These are phyloP conservation scores for Eragrostis tef DNA, from an alignment of 202 grass and related monocot species.

Conservation along the genomic window DNA sequence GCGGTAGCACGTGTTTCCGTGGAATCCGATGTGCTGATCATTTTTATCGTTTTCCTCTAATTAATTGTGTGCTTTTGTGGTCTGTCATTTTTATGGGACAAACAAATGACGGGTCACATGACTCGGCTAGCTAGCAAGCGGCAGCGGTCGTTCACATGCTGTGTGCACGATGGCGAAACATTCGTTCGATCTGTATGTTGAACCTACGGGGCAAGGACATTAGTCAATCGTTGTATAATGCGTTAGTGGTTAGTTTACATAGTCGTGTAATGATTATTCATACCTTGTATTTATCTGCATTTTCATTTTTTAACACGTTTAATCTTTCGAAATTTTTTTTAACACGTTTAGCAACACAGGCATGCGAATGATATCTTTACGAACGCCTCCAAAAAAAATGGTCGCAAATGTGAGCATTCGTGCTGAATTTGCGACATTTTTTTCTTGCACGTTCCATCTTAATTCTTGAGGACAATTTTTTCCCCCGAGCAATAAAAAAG, in stretches of 20 bases:
- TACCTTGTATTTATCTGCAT: neutral
- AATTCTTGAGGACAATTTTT: no score
- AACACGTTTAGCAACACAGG: no score
- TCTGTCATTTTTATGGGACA: neutral
- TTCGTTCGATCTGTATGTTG: neutral
- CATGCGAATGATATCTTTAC: no score
- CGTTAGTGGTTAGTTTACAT: neutral
- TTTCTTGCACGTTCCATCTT: no score
- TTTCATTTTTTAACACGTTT: neutral
- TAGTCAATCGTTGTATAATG: constrained; percentile 6
- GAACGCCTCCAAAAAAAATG: no score
- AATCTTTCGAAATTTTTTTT: no score
- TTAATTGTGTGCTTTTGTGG: neutral
- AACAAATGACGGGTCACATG: neutral
- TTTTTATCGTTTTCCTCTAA: neutral
- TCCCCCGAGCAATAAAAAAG: no score
- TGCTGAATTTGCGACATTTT: no score
- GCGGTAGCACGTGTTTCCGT: neutral
- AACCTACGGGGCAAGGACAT: neutral
- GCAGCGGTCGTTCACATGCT: neutral
- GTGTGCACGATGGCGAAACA: neutral
- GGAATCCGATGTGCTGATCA: no score
- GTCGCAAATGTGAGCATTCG: no score
- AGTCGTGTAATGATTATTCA: constrained; percentile 4
- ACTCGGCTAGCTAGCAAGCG: neutral